These are phyloP conservation scores for Botryotinia convoluta DNA, from an alignment of 2,329 filamentous ascomycete genomes.

Conservation along the genomic window DNA sequence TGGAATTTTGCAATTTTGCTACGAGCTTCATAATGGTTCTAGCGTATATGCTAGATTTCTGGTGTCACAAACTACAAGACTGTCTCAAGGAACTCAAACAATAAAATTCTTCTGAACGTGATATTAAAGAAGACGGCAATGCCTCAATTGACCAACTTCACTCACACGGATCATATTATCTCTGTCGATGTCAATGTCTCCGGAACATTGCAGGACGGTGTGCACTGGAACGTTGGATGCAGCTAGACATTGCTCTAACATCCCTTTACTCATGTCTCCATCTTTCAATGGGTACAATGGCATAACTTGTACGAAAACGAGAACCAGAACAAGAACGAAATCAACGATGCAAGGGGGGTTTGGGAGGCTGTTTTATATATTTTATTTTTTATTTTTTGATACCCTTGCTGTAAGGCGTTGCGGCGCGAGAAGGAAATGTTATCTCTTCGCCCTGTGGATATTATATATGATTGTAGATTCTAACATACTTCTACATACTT, in stretches of 20 bases:
- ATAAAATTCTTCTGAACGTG: not conserved
- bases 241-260: not conserved
- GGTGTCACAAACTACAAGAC: not conserved
- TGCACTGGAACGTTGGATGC: not conserved
- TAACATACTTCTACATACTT: conserved; percentile 6
- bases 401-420: conserved; percentile 20
- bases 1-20: not conserved
- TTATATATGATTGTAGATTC: not conserved
- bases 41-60: not conserved
- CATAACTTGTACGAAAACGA: not conserved
- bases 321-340: not conserved
- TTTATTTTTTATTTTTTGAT: conserved; percentile 1
- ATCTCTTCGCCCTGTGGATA: not conserved
- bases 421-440: conserved; percentile 6
- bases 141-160: no score
- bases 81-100: not conserved
- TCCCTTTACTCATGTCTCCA: not conserved
- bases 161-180: not conserved
- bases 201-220: not conserved
- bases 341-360: not conserved
- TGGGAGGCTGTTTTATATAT: conserved; percentile 9
- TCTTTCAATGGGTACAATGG: not conserved
- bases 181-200: not conserved
- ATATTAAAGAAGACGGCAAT: not conserved
- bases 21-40: not conserved